A percentile compares a stretch with the other conserved stretches of the same genome.
These are phyloP conservation scores for Dichomitus squalens DNA, from an alignment of 1,284 basidiomycete genomes.

Conservation along the genomic window DNA sequence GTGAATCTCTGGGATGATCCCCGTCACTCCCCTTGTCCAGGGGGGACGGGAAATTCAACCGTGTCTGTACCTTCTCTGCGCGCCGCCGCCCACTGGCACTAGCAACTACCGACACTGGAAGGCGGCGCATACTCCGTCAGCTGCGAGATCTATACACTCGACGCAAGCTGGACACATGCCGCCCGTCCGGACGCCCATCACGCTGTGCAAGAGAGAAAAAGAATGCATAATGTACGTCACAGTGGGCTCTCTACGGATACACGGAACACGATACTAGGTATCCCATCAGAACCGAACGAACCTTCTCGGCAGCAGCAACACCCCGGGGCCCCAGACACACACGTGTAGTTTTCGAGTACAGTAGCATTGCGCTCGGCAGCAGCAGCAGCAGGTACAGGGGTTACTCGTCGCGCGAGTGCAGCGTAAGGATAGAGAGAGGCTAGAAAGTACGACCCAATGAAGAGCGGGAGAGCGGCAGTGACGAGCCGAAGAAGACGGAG, in stretches of 20 bases:
- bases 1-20: no score
- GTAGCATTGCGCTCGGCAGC: constrained; percentile 14
- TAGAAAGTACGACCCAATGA: no score
- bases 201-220: background rate
- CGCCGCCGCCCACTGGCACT: no score
- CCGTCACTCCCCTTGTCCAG: no score
- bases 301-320: background rate
- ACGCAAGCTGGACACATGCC: no score
- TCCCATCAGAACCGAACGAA: background rate
- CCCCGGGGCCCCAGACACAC: background rate
- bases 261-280: background rate
- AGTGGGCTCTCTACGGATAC: background rate
- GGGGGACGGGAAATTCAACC: no score
- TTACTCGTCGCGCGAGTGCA: constrained; percentile 1
- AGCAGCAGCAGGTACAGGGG: constrained; percentile 7
- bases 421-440: background rate
- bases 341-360: background rate
- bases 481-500: background rate
- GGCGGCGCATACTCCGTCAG: no score
- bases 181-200: no score
- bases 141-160: no score
- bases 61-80: no score
- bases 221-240: background rate
- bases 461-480: background rate
- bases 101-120: no score